Conservation (phyloP, 805 yeast species). For the Pichia deserticola region DNA sequence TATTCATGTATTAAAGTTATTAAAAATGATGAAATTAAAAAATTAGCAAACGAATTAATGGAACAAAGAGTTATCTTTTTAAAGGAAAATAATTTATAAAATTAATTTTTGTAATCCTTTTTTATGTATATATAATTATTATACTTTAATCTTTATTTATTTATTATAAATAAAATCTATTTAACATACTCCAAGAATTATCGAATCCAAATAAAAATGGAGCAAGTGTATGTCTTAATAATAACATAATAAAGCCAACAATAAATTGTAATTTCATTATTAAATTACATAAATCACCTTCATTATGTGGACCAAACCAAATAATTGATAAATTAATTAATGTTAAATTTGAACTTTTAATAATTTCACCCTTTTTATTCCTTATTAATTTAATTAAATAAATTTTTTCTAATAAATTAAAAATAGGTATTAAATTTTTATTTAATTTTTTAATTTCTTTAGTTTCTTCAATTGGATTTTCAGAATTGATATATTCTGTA, state of each 20-base stretch:
- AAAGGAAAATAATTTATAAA: slow-evolving; percentile 12
- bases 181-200: slow-evolving; percentile 44
- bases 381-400: slow-evolving; percentile 39
- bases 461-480: slow-evolving; percentile 12
- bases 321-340: slow-evolving; percentile 76
- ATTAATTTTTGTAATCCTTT: not conserved
- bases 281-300: slow-evolving; percentile 60
- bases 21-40: slow-evolving; percentile 62
- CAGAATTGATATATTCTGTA: slow-evolving; percentile 31
- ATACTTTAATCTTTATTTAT: not conserved
- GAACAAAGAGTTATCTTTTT: slow-evolving; percentile 38
- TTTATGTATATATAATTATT: not conserved
- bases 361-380: slow-evolving; percentile 21
- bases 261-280: slow-evolving; percentile 57
- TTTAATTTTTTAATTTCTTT: slow-evolving; percentile 27
- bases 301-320: slow-evolving; percentile 86
- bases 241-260: slow-evolving; percentile 59
- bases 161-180: slow-evolving; percentile 18
- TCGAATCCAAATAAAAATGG: slow-evolving; percentile 85
- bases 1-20: slow-evolving; percentile 53
- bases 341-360: slow-evolving; percentile 72
- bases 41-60: slow-evolving; percentile 57
- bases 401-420: slow-evolving; percentile 41
- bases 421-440: slow-evolving; percentile 24
- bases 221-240: slow-evolving; percentile 76